Evolutionary conservation across 495 filamentous ascomycete species (phyloP), one percentile per base, ranked within the genome.

Genomic region (Chaetomium fimeti): DNA sequence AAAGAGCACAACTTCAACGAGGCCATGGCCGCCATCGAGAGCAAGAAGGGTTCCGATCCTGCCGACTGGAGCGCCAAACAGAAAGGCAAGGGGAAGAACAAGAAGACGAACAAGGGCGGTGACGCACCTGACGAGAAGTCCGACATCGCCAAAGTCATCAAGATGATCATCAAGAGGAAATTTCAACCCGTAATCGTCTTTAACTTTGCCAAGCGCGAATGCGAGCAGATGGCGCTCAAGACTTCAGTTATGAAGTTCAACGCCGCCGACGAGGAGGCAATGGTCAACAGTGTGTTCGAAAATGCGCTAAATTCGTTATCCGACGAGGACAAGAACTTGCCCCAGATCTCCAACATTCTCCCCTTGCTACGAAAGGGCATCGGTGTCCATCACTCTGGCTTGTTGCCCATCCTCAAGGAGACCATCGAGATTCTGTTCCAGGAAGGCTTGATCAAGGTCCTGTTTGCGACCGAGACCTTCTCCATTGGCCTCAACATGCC

Each of bases 401-500:
- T 98, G 13, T 82, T 98, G 45, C 94, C 94, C 11, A 98, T 98
- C 72, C 77, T 98, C 55, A 98, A 98, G 75, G 94, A 98, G 78
- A 97, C 93, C 5, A 98, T 98, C 70, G 94, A 98, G 76, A 98
- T 98, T 74, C 80, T 98, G 40, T 98, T 98, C 83, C 94, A 98
- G 73, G 94, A 98, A 75, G 91, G 92, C 62, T 82, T 98, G 57
- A 96, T 98, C 78, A 98, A 98, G 73, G 94, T 97, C 29, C 81
- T 98, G 0, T 98, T 98, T 69, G 94, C 94, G 0, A 98, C 94
- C 11, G 94, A 98, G 75, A 98, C 94, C 0, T 98, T 98, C 79
- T 98, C 94, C 16, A 97, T 98, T 69, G 94, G 94, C 57, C 79
- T 98, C 48, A 98, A 98, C 80, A 98, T 98, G 94, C 94, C 94